phyloP scores from a whole-genome alignment of 148 eudicot species.

The Fallopia convolvulus region DNA sequence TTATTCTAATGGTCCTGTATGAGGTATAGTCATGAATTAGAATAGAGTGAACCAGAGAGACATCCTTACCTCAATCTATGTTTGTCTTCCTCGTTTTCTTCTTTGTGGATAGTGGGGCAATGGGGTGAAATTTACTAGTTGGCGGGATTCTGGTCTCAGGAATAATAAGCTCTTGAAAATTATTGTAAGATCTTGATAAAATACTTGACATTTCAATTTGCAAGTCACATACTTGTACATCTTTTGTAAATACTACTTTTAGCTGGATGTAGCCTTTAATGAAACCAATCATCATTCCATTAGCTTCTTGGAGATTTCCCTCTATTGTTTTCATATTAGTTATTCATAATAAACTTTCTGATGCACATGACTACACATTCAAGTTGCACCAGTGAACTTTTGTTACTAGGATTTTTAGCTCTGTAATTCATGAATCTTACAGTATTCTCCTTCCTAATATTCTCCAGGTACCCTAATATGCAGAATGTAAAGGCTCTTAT shows the following conservation, averaged over 20 bases:
- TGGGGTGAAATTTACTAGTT: neutral
- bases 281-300: neutral
- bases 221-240: neutral
- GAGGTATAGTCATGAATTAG: neutral
- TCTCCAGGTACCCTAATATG: constrained; percentile 35
- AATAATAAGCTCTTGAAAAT: no score
- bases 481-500: constrained; percentile 86
- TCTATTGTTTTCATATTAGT: neutral
- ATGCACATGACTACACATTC: neutral
- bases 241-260: neutral
- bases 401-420: neutral
- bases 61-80: neutral
- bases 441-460: neutral
- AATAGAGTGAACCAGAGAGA: neutral
- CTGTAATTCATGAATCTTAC: neutral
- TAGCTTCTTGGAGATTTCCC: neutral
- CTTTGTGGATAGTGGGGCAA: neutral
- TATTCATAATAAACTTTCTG: neutral
- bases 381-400: neutral
- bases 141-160: neutral
- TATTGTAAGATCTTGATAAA: no score
- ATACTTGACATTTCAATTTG: neutral
- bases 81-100: neutral
- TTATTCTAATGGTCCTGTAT: neutral
- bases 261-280: neutral